phyloP scores from a whole-genome alignment of 192 early-diverging fungal genomes.

The Coemansia sp. region DNA sequence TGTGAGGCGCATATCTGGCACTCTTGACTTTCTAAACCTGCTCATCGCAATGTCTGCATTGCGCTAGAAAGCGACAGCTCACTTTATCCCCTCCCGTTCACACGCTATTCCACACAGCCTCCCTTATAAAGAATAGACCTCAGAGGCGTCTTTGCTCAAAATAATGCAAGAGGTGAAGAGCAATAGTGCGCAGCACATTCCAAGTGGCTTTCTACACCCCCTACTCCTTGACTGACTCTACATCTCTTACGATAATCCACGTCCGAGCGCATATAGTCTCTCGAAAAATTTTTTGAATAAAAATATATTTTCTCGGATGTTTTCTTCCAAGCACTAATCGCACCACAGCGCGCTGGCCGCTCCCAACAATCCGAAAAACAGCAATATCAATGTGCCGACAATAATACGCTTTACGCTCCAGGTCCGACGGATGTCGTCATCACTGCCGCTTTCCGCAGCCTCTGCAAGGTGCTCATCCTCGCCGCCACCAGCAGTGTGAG shows the following conservation, averaged over 20 bases:
- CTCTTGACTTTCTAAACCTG: conserved; percentile 6
- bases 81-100: neutral
- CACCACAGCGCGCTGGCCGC: conserved; percentile 21
- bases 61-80: neutral
- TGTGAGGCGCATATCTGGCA: neutral
- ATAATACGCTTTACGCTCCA: neutral
- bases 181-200: conserved; percentile 6
- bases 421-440: neutral
- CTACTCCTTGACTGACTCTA: neutral
- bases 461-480: neutral
- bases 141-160: neutral
- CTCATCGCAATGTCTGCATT: conserved; percentile 1
- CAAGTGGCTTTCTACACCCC: conserved; percentile 8
- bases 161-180: neutral
- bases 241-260: neutral
- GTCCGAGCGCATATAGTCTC: neutral
- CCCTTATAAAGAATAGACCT: neutral
- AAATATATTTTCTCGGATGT: neutral
- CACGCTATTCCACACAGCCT: neutral
- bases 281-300: neutral
- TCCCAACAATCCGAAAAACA: conserved; percentile 22
- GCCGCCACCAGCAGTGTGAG: neutral
- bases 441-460: neutral
- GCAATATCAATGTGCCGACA: conserved; percentile 14
- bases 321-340: neutral